Percentiles rank a stretch among this genome's conserved stretches.
phyloP scores from a whole-genome alignment of 2,329 filamentous ascomycete species.

The Didymella sp. region DNA sequence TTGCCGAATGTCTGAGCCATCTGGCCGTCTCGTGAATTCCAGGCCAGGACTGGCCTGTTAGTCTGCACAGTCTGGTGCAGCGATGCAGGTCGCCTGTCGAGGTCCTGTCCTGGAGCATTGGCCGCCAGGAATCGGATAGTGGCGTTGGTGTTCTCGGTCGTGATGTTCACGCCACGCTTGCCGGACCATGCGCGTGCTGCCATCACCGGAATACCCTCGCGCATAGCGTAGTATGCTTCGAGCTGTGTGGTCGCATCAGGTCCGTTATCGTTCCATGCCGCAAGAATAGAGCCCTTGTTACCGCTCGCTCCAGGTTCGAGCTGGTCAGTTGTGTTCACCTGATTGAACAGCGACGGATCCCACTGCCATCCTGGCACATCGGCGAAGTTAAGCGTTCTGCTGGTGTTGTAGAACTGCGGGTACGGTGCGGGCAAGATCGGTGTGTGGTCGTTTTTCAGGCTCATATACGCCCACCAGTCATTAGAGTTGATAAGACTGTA shows the following conservation, averaged over 20 bases:
- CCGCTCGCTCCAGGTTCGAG: conserved; percentile 39
- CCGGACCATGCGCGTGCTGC: conserved; percentile 55
- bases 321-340: conserved; percentile 52
- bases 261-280: conserved; percentile 60
- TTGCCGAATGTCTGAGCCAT: conserved; percentile 33
- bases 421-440: conserved; percentile 57
- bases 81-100: conserved; percentile 47
- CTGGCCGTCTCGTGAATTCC: conserved; percentile 32
- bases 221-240: conserved; percentile 58
- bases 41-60: conserved; percentile 39
- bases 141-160: conserved; percentile 29
- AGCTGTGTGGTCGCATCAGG: conserved; percentile 58
- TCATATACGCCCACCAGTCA: conserved; percentile 63
- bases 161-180: conserved; percentile 44
- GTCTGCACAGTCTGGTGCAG: conserved; percentile 11
- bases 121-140: conserved; percentile 50
- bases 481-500: conserved; percentile 57
- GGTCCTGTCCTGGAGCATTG: conserved; percentile 54
- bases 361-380: conserved; percentile 54
- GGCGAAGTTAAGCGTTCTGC: conserved; percentile 56
- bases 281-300: conserved; percentile 48
- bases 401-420: conserved; percentile 56
- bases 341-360: conserved; percentile 56
- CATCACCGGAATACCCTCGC: conserved; percentile 54
- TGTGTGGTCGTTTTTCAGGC: conserved; percentile 60